phyloP scores from a whole-genome alignment of 257 asterid genomes.

The Solanum chilense region DNA sequence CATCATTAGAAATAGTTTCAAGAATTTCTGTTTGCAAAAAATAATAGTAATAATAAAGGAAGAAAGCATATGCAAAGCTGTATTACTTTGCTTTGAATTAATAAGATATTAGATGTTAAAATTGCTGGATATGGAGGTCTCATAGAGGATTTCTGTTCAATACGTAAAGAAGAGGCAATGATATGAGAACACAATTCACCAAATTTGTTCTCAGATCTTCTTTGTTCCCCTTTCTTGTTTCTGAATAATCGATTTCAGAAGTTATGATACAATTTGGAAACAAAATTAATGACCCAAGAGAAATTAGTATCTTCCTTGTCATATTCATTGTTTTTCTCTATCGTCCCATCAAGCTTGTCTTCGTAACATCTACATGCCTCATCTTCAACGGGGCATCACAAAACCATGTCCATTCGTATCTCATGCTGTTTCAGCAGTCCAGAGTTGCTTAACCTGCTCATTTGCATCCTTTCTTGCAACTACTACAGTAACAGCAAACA shows the following conservation, averaged over 20 bases:
- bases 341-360: background rate
- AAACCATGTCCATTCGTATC: background rate
- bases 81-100: background rate
- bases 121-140: background rate
- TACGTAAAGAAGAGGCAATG: background rate
- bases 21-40: background rate
- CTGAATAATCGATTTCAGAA: background rate
- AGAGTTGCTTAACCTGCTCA: conserved; percentile 22
- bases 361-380: background rate
- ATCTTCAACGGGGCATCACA: background rate
- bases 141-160: background rate
- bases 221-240: background rate
- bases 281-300: background rate
- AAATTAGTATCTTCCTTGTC: background rate
- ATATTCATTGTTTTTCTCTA: background rate
- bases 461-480: conserved; percentile 17
- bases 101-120: background rate
- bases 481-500: conserved; percentile 33
- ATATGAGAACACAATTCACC: background rate
- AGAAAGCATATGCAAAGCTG: background rate
- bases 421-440: conserved; percentile 20
- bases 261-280: background rate
- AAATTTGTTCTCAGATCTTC: background rate
- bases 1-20: background rate
- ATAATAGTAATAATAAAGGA: background rate